phyloP scores from a whole-genome alignment of 1,139 yeast species.

The Meyerozyma smithsonii region DNA sequence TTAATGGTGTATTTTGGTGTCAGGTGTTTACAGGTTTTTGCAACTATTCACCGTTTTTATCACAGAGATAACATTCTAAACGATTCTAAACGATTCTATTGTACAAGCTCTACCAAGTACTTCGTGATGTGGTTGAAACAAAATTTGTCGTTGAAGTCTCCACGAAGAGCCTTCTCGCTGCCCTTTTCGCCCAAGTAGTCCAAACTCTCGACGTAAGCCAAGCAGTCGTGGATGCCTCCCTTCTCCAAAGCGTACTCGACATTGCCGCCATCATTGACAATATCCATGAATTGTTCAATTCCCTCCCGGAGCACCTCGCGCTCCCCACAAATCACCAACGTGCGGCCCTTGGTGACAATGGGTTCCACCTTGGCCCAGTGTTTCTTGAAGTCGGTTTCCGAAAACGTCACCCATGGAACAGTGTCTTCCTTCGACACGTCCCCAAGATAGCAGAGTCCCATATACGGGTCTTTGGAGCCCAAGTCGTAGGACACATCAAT shows the following conservation, averaged over 20 bases:
- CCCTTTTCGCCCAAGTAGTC: constrained; percentile 24
- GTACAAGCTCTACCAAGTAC: constrained; percentile 10
- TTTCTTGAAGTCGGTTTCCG: constrained; percentile 18
- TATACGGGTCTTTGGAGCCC: constrained; percentile 22
- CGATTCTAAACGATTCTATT: not conserved
- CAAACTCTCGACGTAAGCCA: constrained; percentile 28
- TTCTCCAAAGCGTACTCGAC: constrained; percentile 21
- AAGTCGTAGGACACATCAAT: constrained; percentile 27
- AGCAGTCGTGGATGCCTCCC: constrained; percentile 29
- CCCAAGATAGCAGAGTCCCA: constrained; percentile 28
- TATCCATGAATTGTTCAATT: constrained; percentile 17
- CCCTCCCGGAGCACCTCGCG: constrained; percentile 33
- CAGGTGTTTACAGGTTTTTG: too few relatives aligned
- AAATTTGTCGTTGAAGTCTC: constrained; percentile 25
- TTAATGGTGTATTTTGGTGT: too few relatives aligned
- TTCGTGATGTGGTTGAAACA: constrained; percentile 13
- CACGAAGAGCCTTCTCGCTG: constrained; percentile 20
- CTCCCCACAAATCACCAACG: constrained; percentile 34
- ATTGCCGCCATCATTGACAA: constrained; percentile 16
- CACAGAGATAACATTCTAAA: too few relatives aligned
- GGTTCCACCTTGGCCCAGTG: constrained; percentile 30
- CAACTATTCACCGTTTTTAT: too few relatives aligned
- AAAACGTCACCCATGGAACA: constrained; percentile 21
- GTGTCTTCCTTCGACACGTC: constrained; percentile 15
- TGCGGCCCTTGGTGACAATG: constrained; percentile 21